Evolutionary conservation across 352 stramenopile genomes (phyloP).

Genomic region (Phytopythium boreale): DNA sequence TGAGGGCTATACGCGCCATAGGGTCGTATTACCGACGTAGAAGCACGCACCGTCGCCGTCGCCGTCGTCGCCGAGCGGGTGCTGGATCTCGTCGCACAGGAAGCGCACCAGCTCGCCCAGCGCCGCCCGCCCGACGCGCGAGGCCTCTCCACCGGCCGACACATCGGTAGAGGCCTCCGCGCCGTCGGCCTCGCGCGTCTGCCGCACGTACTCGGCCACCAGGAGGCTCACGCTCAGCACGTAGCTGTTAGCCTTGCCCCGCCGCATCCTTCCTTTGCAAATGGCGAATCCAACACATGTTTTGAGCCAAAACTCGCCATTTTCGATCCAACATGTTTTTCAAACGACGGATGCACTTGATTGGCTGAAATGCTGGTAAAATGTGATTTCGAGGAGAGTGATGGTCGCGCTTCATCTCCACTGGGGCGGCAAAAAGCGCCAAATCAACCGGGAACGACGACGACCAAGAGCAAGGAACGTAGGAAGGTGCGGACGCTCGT

Average conservation of each 20-base stretch:
- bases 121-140: slow-evolving; percentile 25
- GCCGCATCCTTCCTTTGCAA: slow-evolving; percentile 12
- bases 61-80: slow-evolving; percentile 14
- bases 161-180: slow-evolving; percentile 1
- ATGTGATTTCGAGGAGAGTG: background rate
- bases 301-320: too few species aligned
- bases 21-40: too few species aligned
- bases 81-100: slow-evolving; percentile 53
- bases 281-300: background rate
- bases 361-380: background rate
- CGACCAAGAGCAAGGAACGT: background rate
- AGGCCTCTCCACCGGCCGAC: background rate
- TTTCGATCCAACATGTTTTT: background rate
- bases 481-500: too few species aligned
- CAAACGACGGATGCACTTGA: background rate
- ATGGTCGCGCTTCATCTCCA: background rate
- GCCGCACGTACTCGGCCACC: slow-evolving; percentile 44
- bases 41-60: background rate
- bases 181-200: slow-evolving; percentile 25
- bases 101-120: slow-evolving; percentile 51
- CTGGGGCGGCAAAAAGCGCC: background rate
- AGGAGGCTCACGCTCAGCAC: slow-evolving; percentile 47
- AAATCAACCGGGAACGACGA: background rate
- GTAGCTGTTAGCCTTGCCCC: slow-evolving; percentile 31
- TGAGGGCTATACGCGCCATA: too few species aligned